A percentile compares a stretch with the other conserved stretches of the same genome.
phyloP scores from a whole-genome alignment of 306 rosid genomes.

The Vigna reflexopilosa region DNA sequence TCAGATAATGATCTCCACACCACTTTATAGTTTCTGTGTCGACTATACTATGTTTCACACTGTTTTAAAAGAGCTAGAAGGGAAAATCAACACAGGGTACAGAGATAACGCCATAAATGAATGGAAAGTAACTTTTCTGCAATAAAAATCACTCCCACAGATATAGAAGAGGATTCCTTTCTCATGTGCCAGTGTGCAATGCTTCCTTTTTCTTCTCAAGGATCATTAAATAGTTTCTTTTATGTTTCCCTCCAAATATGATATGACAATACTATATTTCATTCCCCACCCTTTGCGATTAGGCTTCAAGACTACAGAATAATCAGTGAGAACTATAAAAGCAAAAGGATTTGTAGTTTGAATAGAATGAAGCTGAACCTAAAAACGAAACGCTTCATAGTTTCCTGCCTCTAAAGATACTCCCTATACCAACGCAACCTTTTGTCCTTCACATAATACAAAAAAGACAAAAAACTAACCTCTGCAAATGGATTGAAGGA shows the following conservation, averaged over 20 bases:
- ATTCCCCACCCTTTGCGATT: constrained; percentile 7
- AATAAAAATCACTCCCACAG: constrained; percentile 23
- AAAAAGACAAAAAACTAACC: constrained; percentile 57
- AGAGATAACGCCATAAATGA: constrained; percentile 20
- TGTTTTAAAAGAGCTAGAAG: constrained; percentile 4
- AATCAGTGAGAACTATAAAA: neutral
- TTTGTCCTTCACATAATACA: constrained; percentile 5
- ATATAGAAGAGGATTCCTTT: constrained; percentile 18
- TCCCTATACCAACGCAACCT: constrained; percentile 25
- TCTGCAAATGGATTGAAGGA: constrained; percentile 75
- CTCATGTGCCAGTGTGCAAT: neutral
- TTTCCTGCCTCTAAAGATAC: constrained; percentile 8
- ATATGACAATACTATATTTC: constrained; percentile 4
- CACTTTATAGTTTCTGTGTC: neutral
- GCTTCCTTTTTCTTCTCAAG: neutral
- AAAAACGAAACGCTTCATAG: constrained; percentile 23
- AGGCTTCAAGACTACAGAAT: neutral
- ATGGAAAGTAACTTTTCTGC: constrained; percentile 22
- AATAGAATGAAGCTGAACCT: constrained; percentile 8
- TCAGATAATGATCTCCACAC: constrained; percentile 16
- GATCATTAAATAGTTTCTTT: constrained; percentile 21
- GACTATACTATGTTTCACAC: constrained; percentile 29
- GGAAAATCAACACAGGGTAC: constrained; percentile 19
- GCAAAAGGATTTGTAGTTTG: constrained; percentile 12
- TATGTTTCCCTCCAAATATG: constrained; percentile 21